A percentile compares a stretch with the other conserved stretches of the same genome.
Conservation (phyloP, 2,329 filamentous ascomycete genomes). For the Didymosphaeria variabile region DNA sequence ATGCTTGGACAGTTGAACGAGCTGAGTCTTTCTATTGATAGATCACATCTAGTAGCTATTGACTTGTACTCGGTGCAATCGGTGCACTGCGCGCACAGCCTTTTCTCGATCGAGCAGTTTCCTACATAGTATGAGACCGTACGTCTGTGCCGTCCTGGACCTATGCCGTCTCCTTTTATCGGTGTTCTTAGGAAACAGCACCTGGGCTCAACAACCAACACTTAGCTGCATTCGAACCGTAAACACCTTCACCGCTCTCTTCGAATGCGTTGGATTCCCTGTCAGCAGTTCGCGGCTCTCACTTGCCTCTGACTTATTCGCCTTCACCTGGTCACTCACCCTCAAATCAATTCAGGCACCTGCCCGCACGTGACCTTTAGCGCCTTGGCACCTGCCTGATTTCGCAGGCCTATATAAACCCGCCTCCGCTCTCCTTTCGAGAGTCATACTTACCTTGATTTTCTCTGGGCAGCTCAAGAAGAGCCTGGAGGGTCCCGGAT, state of each 20-base stretch:
- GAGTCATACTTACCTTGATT: conserved; percentile 24
- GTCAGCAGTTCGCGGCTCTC: neutral
- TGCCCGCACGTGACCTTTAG: neutral
- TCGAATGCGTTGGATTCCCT: neutral
- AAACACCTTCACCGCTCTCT: neutral
- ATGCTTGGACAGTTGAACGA: neutral
- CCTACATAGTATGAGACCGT: neutral
- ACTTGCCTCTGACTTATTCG: neutral
- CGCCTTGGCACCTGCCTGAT: neutral
- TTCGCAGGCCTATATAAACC: conserved; percentile 6
- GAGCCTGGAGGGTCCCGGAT: conserved; percentile 12
- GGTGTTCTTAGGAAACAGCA: neutral
- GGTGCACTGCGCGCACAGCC: neutral
- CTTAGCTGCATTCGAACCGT: neutral
- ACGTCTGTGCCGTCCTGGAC: neutral
- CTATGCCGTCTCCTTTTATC: neutral
- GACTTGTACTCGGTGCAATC: neutral
- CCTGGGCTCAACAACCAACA: neutral
- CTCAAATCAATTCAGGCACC: too few species aligned
- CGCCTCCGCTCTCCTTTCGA: neutral
- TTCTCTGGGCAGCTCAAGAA: conserved; percentile 19
- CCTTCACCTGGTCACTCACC: too few species aligned
- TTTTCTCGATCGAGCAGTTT: neutral
- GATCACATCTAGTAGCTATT: neutral
- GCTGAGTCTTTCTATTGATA: neutral